phyloP scores from a whole-genome alignment of 2,329 filamentous ascomycete genomes.

The Gnomoniopsis smithogilvyi region DNA sequence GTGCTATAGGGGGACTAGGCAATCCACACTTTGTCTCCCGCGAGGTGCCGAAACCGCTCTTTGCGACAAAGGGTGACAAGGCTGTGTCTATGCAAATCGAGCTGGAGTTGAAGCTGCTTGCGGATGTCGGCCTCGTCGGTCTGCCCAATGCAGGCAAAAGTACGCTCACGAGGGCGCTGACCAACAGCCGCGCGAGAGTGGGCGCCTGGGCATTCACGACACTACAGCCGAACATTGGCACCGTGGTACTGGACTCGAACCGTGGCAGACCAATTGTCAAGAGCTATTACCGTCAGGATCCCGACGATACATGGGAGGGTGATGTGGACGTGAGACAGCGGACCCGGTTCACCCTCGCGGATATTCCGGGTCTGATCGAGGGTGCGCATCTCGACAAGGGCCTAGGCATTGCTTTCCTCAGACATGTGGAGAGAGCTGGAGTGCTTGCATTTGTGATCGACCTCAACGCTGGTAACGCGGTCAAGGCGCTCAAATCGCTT shows the following conservation, averaged over 20 bases:
- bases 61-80: slow-evolving; percentile 81
- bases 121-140: slow-evolving; percentile 91
- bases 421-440: slow-evolving; percentile 90
- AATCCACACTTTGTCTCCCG: slow-evolving; percentile 90
- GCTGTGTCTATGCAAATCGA: slow-evolving; percentile 77
- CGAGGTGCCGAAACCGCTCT: slow-evolving; percentile 72
- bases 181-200: slow-evolving; percentile 82
- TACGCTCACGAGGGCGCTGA: slow-evolving; percentile 82
- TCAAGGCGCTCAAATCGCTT: slow-evolving; percentile 72
- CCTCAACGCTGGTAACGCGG: slow-evolving; percentile 73
- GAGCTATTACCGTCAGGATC: slow-evolving; percentile 28
- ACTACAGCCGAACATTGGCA: slow-evolving; percentile 90
- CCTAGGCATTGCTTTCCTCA: slow-evolving; percentile 84
- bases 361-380: slow-evolving; percentile 91
- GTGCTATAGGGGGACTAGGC: slow-evolving; percentile 84
- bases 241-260: slow-evolving; percentile 86
- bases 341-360: slow-evolving; percentile 86
- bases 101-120: slow-evolving; percentile 90
- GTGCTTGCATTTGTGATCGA: slow-evolving; percentile 94
- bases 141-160: slow-evolving; percentile 96
- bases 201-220: slow-evolving; percentile 98
- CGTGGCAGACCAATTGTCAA: slow-evolving; percentile 64
- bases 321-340: slow-evolving; percentile 51
- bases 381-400: slow-evolving; percentile 90
- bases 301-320: slow-evolving; percentile 37